Evolutionary conservation across 495 filamentous ascomycete species (phyloP), one percentile per base, ranked within the genome.

Genomic region (Ascodesmis nigricans): DNA sequence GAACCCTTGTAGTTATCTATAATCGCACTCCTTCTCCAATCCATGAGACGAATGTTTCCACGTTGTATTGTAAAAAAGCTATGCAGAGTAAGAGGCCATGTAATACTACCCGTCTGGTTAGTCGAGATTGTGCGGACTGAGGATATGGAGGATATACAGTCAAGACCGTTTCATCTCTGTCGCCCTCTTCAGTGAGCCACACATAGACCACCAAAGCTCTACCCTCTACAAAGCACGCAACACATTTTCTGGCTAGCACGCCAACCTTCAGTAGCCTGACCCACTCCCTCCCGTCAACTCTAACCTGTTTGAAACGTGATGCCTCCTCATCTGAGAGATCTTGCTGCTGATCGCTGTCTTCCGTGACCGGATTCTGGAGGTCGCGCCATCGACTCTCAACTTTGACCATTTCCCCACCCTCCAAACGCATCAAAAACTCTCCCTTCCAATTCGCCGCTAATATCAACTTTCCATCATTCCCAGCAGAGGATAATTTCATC

Each of bases 201-300:
- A 97, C 87, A 48, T 97, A 97, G 2, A 93, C 58, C 15, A 93
- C 75, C 32, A 97, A 50, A 0, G 82, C 84, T 50, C 75, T 75
- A n/a, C 82, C 78, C 44, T 69, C 58, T 10, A 57, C 56, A 53
- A 71, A 68, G 51, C 83, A 92, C 33, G 82, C 87, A 58, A 97
- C 81, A 15, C 93, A 87, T 42, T 78, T 66, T 1, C 78, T 87
- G 35, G 80, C 81, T 13, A 93, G 50, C 31, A 79, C 59, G 2
- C 81, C 83, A n/a, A 92, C 78, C 53, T 76, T 83, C 37, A 95
- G 53, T 17, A 95, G 81, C 40, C 64, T 67, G 25, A 76, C 76
- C 84, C 84, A 92, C 52, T 95, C 83, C 55, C 63, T 71, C 19
- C 79, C 84, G 58, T 95, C 84, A 38, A 95, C 77, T 27, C 80